Evolutionary conservation across 2,329 filamentous ascomycete genomes (phyloP), one percentile per base, ranked within the genome.

Genomic region (Fusarium fracticaudum): DNA sequence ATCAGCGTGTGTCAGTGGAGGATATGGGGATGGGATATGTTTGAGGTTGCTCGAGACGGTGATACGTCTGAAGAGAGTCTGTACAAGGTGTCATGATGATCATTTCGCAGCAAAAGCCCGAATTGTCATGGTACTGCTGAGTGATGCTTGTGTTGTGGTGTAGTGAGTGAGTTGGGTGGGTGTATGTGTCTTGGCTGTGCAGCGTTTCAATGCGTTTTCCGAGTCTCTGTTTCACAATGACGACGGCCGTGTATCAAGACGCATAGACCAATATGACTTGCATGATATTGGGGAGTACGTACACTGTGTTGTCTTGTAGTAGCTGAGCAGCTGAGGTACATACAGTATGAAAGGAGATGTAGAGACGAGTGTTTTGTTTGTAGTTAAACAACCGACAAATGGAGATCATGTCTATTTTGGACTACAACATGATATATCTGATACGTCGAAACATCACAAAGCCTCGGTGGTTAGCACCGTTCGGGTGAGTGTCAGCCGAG

Each of bases 201-300:
- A 44, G 59, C 40, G 57, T 58, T 54, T 63, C 41, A 47, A 71
- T 40, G 53, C 57, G 68, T 72, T 72, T 71, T 67, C 53, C 63
- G 63, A 72, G 57, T 60, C 57, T 51, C 14, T 53, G 69, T 72
- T 72, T 72, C 68, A 72, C 69, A 72, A 63, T 68, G 68, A 71
- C 33, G 51, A 51, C 33, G 51, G 45, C 24, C 26, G 37, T 45
- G 58, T 40, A 37, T 63, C 55, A 44, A 58, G 43, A 29, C 44
- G 40, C 57, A 62, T 62, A 37, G 54, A 38, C 41, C 40, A 48
- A 41, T 51, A 31, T 63, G 64, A 44, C 50, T 45, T 62, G 67
- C 35, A 71, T 73, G 71, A 50, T 60, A 51, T 24, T 50, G 55
- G 41, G 50, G 50, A 55, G 45, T 58, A 45, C 40, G 29, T 55